Base-by-base conservation (phyloP, 1,284 basidiomycete genomes). In the Inonotus hispidus region DNA sequence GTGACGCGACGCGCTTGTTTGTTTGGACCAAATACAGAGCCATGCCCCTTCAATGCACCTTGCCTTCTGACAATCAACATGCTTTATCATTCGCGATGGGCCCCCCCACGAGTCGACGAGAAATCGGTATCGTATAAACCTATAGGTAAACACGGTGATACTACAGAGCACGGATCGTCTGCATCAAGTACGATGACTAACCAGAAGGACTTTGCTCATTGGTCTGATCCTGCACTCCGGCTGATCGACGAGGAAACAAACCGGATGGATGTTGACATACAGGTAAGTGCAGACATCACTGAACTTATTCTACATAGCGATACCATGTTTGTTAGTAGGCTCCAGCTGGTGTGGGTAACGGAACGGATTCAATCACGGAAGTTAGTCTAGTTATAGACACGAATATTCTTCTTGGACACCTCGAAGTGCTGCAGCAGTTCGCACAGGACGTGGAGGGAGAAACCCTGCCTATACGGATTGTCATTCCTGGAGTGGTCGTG, bases 401-500 rank as follows among this genome's bases (percentile, higher is more conserved):
- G 27, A 91, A 91, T 67, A 80, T 90, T 62, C 73, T 91, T 16
- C 72, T 91, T 63, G 79, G 84, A 68, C 77, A 83, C 66, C 79
- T 89, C 62, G 80, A 84, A 58, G 77, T 81, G 43, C 71, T 92
- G 61, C 77, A 81, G 64, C 77, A 79, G 58, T 89, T 92, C 68
- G 82, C 84, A 52, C 74, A 77, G 7, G 85, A 88, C 68, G 74
- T 83, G 32, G 83, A 87, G 65, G 71, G 68, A 39, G 68, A 74
- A n/a, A 65, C 63, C 1, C 65, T 84, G 25, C 79, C 82, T 25
- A 72, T 88, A 50, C 68, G 81, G 59, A 73, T 90, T 29, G 73
- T 92, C 63, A 78, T 92, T 58, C 90, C 89, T 1, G 84, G 83
- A 16, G 81, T 79, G 7, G 89, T 92, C 16, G 77, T 91, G 59